These are phyloP conservation scores for Paraconiothyrium sp. DNA, from an alignment of 2,329 filamentous ascomycete species.

Conservation along the genomic window DNA sequence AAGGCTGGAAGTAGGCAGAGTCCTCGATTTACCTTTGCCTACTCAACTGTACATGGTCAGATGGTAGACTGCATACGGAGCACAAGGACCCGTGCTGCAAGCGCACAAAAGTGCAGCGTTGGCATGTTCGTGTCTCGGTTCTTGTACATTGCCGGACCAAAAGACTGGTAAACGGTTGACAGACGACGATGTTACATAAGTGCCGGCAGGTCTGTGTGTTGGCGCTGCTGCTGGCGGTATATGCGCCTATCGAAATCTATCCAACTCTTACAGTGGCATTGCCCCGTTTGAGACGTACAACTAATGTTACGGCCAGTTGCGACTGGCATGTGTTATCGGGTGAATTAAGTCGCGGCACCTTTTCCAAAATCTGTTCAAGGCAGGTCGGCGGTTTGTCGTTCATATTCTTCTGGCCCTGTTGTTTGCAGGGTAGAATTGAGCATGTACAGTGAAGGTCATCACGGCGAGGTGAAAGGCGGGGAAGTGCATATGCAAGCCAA, in stretches of 20 bases:
- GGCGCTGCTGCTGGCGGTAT: background rate
- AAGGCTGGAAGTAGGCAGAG: background rate
- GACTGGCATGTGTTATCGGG: background rate
- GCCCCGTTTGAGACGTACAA: background rate
- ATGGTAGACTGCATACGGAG: slow-evolving; percentile 1
- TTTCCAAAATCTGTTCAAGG: background rate
- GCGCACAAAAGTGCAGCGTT: background rate
- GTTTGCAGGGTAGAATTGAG: background rate
- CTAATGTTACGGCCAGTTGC: background rate
- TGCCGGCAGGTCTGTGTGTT: no score
- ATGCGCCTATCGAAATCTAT: background rate
- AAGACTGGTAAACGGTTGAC: background rate
- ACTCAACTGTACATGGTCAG: background rate
- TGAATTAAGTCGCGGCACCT: background rate
- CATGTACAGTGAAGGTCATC: background rate
- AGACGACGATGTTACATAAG: background rate
- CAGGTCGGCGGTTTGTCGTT: background rate
- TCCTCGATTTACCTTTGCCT: background rate
- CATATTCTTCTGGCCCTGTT: background rate
- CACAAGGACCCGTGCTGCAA: background rate
- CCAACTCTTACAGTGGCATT: background rate
- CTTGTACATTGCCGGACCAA: slow-evolving; percentile 2
- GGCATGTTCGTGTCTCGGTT: background rate
- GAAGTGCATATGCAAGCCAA: slow-evolving; percentile 11
- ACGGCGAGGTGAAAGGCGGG: slow-evolving; percentile 6